Evolutionary conservation across 805 yeast genomes (phyloP).

Genomic region (Wickerhamomyces pijperi): DNA sequence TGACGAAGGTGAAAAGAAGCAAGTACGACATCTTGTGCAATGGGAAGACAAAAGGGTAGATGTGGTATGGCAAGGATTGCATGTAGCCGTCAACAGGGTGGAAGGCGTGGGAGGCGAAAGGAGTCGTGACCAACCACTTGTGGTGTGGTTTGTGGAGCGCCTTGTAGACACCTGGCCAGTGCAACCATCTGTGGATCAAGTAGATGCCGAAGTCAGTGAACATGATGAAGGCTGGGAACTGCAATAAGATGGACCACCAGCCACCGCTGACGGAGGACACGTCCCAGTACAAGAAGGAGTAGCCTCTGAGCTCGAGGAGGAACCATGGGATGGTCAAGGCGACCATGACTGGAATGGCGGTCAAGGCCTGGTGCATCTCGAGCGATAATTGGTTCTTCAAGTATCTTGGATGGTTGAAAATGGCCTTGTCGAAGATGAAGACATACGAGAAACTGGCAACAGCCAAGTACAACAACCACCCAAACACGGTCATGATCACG

Average conservation of each 20-base stretch:
- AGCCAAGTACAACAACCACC: conserved; percentile 68
- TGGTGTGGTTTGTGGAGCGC: conserved; percentile 92
- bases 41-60: conserved; percentile 87
- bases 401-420: conserved; percentile 92
- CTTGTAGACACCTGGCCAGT: conserved; percentile 86
- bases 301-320: conserved; percentile 71
- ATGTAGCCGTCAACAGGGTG: conserved; percentile 95
- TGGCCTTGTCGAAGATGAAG: conserved; percentile 75
- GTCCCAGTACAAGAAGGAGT: conserved; percentile 65
- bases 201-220: conserved; percentile 94
- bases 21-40: conserved; percentile 80
- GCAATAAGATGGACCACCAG: conserved; percentile 50
- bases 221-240: conserved; percentile 70
- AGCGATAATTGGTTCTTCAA: conserved; percentile 84
- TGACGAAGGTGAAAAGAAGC: conserved; percentile 76
- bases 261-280: conserved; percentile 56
- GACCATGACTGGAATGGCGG: conserved; percentile 88
- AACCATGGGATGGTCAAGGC: conserved; percentile 84
- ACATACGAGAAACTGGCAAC: conserved; percentile 71
- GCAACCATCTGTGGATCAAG: conserved; percentile 84
- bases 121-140: conserved; percentile 98
- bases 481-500: conserved; percentile 66
- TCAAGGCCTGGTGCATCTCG: conserved; percentile 68
- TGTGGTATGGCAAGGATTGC: conserved; percentile 88
- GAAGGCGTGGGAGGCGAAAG: conserved; percentile 97